Percentiles rank a stretch among this genome's conserved stretches.
Conservation (phyloP, 495 filamentous ascomycete genomes). For the Aspergillus kassunensis region DNA sequence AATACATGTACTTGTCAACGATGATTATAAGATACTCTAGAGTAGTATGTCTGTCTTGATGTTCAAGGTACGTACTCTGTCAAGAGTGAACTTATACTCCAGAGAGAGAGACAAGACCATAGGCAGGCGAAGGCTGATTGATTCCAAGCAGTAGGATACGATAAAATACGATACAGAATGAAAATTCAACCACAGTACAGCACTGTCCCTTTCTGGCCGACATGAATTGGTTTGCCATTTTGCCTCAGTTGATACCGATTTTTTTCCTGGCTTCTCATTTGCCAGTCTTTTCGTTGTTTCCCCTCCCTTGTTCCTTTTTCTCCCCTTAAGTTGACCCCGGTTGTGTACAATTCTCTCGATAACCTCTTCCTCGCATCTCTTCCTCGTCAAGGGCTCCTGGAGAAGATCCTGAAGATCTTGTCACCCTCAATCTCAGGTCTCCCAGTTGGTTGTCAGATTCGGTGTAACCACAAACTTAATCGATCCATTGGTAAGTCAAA, state of each 20-base stretch:
- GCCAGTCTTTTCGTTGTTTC: neutral
- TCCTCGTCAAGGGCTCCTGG: conserved; percentile 2
- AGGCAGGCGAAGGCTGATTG: too few species aligned
- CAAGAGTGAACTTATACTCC: too few species aligned
- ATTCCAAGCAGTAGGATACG: too few species aligned
- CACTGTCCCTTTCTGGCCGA: neutral
- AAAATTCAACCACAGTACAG: too few species aligned
- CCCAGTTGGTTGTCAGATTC: conserved; percentile 9
- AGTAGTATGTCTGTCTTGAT: too few species aligned
- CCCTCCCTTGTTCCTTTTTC: conserved; percentile 13
- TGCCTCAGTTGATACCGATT: conserved; percentile 1
- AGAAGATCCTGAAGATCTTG: conserved; percentile 13
- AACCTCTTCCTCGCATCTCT: conserved; percentile 12
- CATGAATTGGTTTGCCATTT: conserved; percentile 11
- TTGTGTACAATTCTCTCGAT: neutral
- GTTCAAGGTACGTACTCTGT: too few species aligned
- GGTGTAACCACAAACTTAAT: conserved; percentile 9
- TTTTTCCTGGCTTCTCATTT: conserved; percentile 10
- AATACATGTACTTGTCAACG: too few species aligned
- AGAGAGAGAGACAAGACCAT: too few species aligned
- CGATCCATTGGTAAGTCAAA: conserved; percentile 10
- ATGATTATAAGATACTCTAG: too few species aligned
- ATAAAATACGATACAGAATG: neutral
- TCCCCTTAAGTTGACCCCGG: conserved; percentile 2
- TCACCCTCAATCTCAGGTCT: conserved; percentile 6